These are phyloP conservation scores for Nitzschia sp. DNA, from an alignment of 108 stramenopile species.

Conservation along the genomic window DNA sequence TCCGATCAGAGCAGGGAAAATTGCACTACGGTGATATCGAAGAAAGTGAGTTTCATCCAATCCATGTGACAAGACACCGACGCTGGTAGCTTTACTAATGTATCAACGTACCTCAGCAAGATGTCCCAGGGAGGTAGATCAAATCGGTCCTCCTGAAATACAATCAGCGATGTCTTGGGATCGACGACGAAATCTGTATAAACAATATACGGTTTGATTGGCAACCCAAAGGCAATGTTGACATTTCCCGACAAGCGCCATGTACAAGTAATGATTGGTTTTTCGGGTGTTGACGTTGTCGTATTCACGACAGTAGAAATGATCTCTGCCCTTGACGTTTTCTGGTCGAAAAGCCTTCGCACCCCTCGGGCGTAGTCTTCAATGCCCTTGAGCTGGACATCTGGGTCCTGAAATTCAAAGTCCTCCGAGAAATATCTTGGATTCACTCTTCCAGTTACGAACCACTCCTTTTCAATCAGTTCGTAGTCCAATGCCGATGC, in stretches of 20 bases:
- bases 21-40: slow-evolving; percentile 3
- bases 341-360: slow-evolving; percentile 67
- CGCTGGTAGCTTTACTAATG: too few relatives aligned
- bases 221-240: slow-evolving; percentile 72
- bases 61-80: too few relatives aligned
- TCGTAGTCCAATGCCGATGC: slow-evolving; percentile 60
- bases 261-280: slow-evolving; percentile 63
- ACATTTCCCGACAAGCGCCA: slow-evolving; percentile 82
- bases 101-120: slow-evolving; percentile 39
- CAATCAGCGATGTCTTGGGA: slow-evolving; percentile 60
- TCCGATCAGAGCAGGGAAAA: slow-evolving; percentile 80
- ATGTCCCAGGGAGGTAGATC: slow-evolving; percentile 65
- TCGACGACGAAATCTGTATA: slow-evolving; percentile 78
- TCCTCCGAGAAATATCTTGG: slow-evolving; percentile 69
- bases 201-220: slow-evolving; percentile 86
- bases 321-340: slow-evolving; percentile 73
- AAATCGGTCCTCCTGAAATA: slow-evolving; percentile 83
- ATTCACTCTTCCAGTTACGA: slow-evolving; percentile 85
- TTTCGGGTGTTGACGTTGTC: slow-evolving; percentile 18
- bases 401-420: slow-evolving; percentile 87
- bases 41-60: background rate
- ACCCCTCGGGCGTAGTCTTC: slow-evolving; percentile 82
- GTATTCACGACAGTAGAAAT: slow-evolving; percentile 59
- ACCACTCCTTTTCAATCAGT: slow-evolving; percentile 81
- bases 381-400: slow-evolving; percentile 75